phyloP scores from a whole-genome alignment of 176 grass and related monocot species.

The Cocos nucifera region DNA sequence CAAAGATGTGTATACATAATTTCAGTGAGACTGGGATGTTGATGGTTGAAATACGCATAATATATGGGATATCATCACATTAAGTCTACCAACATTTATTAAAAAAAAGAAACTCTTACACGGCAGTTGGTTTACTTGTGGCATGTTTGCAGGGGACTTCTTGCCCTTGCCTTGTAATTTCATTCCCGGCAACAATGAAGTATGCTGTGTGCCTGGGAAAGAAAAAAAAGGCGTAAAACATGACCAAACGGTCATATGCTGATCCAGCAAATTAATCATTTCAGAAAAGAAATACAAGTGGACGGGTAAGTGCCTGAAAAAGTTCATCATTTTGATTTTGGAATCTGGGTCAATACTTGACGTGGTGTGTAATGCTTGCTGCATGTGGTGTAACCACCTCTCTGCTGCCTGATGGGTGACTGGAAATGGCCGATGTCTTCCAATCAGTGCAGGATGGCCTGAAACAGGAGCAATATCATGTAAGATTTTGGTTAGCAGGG shows the following conservation, averaged over 20 bases:
- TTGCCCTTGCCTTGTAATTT: slow-evolving; percentile 68
- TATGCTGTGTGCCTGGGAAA: slow-evolving; percentile 77
- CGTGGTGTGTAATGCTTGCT: slow-evolving; percentile 57
- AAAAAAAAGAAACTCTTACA: background rate
- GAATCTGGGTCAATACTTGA: slow-evolving; percentile 55
- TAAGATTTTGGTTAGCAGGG: too few species aligned
- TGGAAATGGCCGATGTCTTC: slow-evolving; percentile 57
- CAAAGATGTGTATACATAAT: too few species aligned
- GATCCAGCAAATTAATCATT: slow-evolving; percentile 1
- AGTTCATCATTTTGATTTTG: slow-evolving; percentile 89
- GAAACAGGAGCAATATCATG: background rate
- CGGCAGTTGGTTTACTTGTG: slow-evolving; percentile 27
- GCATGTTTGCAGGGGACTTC: slow-evolving; percentile 46
- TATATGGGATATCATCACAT: too few species aligned
- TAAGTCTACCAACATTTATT: background rate
- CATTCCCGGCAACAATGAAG: slow-evolving; percentile 75
- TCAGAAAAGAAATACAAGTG: background rate
- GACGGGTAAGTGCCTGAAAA: slow-evolving; percentile 42
- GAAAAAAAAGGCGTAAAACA: background rate
- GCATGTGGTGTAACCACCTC: slow-evolving; percentile 91
- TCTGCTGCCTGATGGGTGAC: slow-evolving; percentile 80
- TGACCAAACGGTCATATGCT: background rate
- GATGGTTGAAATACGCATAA: too few species aligned
- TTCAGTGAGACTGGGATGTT: too few species aligned
- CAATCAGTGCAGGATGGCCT: slow-evolving; percentile 96